Conservation (phyloP, 1,139 yeast genomes). For the Scheffersomyces segobiensis region DNA sequence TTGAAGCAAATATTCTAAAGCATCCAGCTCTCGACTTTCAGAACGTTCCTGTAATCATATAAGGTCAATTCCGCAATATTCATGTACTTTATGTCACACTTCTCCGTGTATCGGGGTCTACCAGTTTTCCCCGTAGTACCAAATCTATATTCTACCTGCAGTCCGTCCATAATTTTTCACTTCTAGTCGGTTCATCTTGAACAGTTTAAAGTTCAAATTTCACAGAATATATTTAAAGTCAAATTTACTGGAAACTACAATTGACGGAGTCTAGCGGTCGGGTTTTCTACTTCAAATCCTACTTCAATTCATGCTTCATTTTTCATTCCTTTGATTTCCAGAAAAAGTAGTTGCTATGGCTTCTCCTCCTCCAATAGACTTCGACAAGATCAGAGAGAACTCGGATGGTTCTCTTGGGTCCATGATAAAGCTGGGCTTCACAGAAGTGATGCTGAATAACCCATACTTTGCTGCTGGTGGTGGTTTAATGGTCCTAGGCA, state of each 20-base stretch:
- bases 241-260: background rate
- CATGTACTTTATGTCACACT: no score
- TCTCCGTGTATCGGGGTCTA: background rate
- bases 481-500: conserved; percentile 92
- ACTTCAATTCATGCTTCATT: background rate
- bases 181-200: background rate
- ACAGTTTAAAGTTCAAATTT: background rate
- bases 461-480: conserved; percentile 98
- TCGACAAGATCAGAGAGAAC: conserved; percentile 34
- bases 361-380: conserved; percentile 22
- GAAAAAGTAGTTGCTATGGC: background rate
- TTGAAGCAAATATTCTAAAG: no score
- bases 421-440: conserved; percentile 38
- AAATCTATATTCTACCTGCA: background rate
- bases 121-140: background rate
- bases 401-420: conserved; percentile 43
- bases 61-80: no score
- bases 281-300: background rate
- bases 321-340: background rate
- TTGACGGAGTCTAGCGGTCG: background rate
- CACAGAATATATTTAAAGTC: no score
- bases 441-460: conserved; percentile 61
- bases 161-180: background rate
- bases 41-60: no score
- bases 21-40: no score